phyloP scores from a whole-genome alignment of 164 flowering plant species.

The Tetracentron sinense region DNA sequence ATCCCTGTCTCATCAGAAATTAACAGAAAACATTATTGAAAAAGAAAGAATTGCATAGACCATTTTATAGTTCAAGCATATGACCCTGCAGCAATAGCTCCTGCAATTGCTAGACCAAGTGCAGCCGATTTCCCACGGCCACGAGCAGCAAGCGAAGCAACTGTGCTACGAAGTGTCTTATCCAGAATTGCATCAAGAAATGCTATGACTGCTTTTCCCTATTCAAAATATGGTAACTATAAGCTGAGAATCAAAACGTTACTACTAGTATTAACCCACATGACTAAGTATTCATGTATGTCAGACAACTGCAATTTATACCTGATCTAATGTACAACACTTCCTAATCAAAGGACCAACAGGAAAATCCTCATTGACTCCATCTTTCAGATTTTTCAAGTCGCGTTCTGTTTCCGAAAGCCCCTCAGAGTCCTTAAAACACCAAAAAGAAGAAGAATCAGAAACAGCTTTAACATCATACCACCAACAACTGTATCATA shows the following conservation, averaged over 20 bases:
- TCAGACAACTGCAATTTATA: constrained; percentile 18
- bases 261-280: constrained; percentile 1
- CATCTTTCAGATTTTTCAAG: constrained; percentile 77
- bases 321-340: constrained; percentile 96
- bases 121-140: constrained; percentile 99
- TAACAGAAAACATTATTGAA: background rate
- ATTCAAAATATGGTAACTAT: constrained; percentile 14
- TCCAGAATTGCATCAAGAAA: constrained; percentile 94
- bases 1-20: background rate
- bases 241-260: constrained; percentile 6
- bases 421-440: constrained; percentile 73
- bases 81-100: constrained; percentile 95
- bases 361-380: constrained; percentile 74
- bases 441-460: constrained; percentile 1
- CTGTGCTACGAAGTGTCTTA: constrained; percentile 75
- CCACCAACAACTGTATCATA: background rate
- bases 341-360: constrained; percentile 81
- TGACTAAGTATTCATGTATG: background rate
- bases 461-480: background rate
- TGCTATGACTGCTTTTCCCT: constrained; percentile 91
- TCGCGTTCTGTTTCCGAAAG: constrained; percentile 68
- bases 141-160: constrained; percentile 90
- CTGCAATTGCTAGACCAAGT: constrained; percentile 90
- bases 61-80: constrained; percentile 9
- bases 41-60: background rate